A percentile compares a stretch with the other conserved stretches of the same genome.
Evolutionary conservation across 2,329 filamentous ascomycete species (phyloP).

Genomic region (Trichoderma semiorbis): DNA sequence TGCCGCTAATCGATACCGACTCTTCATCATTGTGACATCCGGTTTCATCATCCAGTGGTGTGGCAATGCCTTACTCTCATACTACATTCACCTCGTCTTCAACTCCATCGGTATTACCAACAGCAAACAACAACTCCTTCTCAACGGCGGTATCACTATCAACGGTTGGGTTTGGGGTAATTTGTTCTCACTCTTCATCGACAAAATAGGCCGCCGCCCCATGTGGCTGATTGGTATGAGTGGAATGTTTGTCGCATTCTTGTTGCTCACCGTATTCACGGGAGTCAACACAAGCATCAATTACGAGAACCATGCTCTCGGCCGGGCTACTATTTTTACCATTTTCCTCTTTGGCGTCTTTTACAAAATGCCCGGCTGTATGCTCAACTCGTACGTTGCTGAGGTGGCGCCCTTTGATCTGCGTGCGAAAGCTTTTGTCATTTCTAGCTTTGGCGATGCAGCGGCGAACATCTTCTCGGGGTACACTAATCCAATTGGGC

Average conservation of each 20-base stretch:
- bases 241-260: slow-evolving; percentile 12
- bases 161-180: neutral
- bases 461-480: slow-evolving; percentile 12
- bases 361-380: slow-evolving; percentile 15
- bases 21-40: slow-evolving; percentile 14
- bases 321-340: slow-evolving; percentile 8
- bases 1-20: slow-evolving; percentile 1
- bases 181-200: neutral
- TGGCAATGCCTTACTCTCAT: neutral
- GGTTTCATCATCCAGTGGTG: slow-evolving; percentile 3
- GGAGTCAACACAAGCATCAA: slow-evolving; percentile 9
- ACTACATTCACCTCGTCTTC: neutral
- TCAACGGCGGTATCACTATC: neutral
- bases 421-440: slow-evolving; percentile 15
- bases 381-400: slow-evolving; percentile 15
- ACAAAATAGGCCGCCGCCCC: slow-evolving; percentile 6
- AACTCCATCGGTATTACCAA: neutral
- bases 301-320: neutral
- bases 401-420: slow-evolving; percentile 13
- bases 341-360: slow-evolving; percentile 14
- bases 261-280: slow-evolving; percentile 9
- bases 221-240: slow-evolving; percentile 17
- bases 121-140: neutral
- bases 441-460: slow-evolving; percentile 14
- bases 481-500: slow-evolving; percentile 6